Conservation (phyloP, 257 asterid species). For the Sherardia arvensis region DNA sequence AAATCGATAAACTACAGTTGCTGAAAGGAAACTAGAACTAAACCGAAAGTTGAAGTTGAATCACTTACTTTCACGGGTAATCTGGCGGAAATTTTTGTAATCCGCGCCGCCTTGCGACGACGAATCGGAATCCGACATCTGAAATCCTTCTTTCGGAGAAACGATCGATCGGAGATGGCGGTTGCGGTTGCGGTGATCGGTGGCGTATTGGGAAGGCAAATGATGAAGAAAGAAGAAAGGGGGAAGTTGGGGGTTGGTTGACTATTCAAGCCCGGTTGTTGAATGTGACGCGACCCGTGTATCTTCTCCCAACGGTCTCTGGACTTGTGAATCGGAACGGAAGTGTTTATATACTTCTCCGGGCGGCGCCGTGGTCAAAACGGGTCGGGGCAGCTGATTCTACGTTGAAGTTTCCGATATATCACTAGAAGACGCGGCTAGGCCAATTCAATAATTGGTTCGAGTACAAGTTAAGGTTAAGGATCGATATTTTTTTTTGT, state of each 20-base stretch:
- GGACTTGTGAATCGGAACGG: slow-evolving; percentile 3
- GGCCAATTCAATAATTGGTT: background rate
- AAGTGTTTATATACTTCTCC: background rate
- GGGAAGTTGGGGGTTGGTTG: slow-evolving; percentile 13
- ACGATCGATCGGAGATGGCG: slow-evolving; percentile 15
- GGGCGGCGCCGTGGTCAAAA: background rate
- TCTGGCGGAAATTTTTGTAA: slow-evolving; percentile 46
- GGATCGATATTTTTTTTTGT: background rate
- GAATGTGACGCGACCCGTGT: slow-evolving; percentile 25
- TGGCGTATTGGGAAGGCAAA: slow-evolving; percentile 7
- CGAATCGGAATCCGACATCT: slow-evolving; percentile 57
- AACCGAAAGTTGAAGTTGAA: background rate
- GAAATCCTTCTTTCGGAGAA: background rate
- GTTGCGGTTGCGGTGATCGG: slow-evolving; percentile 18
- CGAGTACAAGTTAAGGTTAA: background rate
- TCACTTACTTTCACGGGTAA: slow-evolving; percentile 52
- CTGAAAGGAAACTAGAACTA: background rate
- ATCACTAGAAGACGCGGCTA: background rate
- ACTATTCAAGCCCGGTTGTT: slow-evolving; percentile 23
- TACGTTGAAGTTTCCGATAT: background rate
- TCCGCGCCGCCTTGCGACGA: slow-evolving; percentile 50
- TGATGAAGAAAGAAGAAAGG: background rate
- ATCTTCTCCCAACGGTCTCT: slow-evolving; percentile 3
- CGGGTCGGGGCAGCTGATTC: slow-evolving; percentile 15
- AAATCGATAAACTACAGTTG: background rate